Evolutionary conservation across 2,329 filamentous ascomycete genomes (phyloP).

Genomic region (Talaromyces atroroseus): DNA sequence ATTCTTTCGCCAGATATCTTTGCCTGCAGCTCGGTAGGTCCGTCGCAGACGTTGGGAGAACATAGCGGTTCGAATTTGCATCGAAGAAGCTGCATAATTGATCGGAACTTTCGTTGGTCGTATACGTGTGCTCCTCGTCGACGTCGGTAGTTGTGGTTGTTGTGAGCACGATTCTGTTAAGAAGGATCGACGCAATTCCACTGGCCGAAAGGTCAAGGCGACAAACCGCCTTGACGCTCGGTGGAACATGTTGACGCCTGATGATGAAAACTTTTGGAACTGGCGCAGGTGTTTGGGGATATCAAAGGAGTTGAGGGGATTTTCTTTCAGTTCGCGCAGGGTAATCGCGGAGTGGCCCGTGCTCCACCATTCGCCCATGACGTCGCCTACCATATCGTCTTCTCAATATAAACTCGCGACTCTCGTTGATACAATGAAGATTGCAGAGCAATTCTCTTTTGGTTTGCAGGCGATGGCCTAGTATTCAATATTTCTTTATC

Average conservation of each 20-base stretch:
- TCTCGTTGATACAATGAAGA: too few relatives aligned
- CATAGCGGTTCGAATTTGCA: constrained; percentile 17
- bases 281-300: background rate
- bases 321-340: background rate
- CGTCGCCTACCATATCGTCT: background rate
- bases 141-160: background rate
- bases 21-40: constrained; percentile 31
- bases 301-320: background rate
- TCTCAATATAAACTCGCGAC: too few relatives aligned
- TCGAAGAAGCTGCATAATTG: background rate
- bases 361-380: constrained; percentile 5
- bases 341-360: constrained; percentile 7
- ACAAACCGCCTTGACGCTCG: constrained; percentile 23
- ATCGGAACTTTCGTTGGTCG: background rate
- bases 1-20: constrained; percentile 39
- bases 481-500: background rate
- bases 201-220: constrained; percentile 8
- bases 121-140: background rate
- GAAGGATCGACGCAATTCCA: constrained; percentile 6
- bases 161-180: constrained; percentile 1
- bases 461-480: too few relatives aligned
- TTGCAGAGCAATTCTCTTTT: too few relatives aligned
- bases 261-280: too few relatives aligned
- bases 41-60: constrained; percentile 27
- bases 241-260: constrained; percentile 23